A percentile compares a stretch with the other conserved stretches of the same genome.
These are phyloP conservation scores for Microsporum audouinii DNA, from an alignment of 2,329 filamentous ascomycete genomes.

Conservation along the genomic window DNA sequence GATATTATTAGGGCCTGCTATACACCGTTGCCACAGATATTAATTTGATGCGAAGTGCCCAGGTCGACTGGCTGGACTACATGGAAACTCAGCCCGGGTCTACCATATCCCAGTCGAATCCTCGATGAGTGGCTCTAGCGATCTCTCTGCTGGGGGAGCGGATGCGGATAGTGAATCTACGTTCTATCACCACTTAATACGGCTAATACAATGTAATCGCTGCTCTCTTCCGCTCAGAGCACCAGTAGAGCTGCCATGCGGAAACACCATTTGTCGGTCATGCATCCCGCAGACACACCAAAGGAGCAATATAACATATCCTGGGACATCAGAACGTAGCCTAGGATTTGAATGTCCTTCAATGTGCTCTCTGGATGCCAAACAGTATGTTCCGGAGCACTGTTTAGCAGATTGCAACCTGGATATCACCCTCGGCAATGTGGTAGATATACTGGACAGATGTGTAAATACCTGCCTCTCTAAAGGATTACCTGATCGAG, in stretches of 20 bases:
- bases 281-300: conserved; percentile 59
- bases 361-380: neutral
- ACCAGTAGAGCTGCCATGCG: conserved; percentile 71
- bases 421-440: conserved; percentile 65
- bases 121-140: neutral
- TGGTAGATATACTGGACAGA: conserved; percentile 48
- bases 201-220: conserved; percentile 63
- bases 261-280: conserved; percentile 60
- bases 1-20: neutral
- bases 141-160: neutral
- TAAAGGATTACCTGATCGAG: neutral
- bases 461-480: conserved; percentile 14
- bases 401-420: conserved; percentile 62
- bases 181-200: conserved; percentile 47
- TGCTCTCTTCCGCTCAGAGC: conserved; percentile 58
- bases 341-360: conserved; percentile 68
- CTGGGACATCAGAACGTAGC: conserved; percentile 53
- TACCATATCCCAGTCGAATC: neutral
- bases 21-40: too few species aligned
- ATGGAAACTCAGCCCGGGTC: neutral
- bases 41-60: neutral
- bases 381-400: conserved; percentile 48
- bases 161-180: neutral
- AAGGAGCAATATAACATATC: conserved; percentile 65
- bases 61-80: neutral